Evolutionary conservation across 139 green algal genomes (phyloP).

Genomic region (Eudorina sp.): DNA sequence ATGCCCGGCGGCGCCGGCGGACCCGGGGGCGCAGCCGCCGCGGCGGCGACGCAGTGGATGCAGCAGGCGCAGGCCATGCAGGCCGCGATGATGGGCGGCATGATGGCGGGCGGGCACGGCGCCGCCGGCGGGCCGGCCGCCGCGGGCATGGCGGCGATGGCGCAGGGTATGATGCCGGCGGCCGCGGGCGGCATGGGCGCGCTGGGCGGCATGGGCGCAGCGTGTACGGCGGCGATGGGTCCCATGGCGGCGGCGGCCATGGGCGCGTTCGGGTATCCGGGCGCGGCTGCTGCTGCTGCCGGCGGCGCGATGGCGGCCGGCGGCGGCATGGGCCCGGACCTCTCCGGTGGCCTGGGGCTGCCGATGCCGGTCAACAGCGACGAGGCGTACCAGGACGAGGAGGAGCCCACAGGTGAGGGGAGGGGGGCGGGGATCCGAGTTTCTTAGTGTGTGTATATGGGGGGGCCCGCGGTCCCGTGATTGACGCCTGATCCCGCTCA

Average conservation of each 20-base stretch:
- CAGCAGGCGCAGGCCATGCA: constrained; percentile 36
- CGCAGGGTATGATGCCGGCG: not conserved
- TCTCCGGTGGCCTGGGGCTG: not conserved
- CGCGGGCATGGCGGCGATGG: not conserved
- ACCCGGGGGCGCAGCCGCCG: not conserved
- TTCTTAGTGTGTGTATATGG: too few species aligned
- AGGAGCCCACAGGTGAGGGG: not conserved
- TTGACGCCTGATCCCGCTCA: too few species aligned
- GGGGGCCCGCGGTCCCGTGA: too few species aligned
- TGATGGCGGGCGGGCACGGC: not conserved
- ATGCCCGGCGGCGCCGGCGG: not conserved
- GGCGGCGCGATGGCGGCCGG: not conserved
- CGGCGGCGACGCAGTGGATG: constrained; percentile 16
- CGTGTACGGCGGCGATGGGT: not conserved
- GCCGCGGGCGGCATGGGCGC: not conserved
- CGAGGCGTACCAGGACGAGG: constrained; percentile 25
- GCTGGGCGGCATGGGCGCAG: not conserved
- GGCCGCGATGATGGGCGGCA: constrained; percentile 17
- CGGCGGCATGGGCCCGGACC: not conserved
- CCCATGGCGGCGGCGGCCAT: not conserved
- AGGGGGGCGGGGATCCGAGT: not conserved
- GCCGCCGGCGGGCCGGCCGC: not conserved
- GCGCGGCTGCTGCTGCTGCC: not conserved
- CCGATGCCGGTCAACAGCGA: constrained; percentile 38
- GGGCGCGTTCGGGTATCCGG: not conserved